These are phyloP conservation scores for Pythium volutum DNA, from an alignment of 352 stramenopile genomes.

Conservation along the genomic window DNA sequence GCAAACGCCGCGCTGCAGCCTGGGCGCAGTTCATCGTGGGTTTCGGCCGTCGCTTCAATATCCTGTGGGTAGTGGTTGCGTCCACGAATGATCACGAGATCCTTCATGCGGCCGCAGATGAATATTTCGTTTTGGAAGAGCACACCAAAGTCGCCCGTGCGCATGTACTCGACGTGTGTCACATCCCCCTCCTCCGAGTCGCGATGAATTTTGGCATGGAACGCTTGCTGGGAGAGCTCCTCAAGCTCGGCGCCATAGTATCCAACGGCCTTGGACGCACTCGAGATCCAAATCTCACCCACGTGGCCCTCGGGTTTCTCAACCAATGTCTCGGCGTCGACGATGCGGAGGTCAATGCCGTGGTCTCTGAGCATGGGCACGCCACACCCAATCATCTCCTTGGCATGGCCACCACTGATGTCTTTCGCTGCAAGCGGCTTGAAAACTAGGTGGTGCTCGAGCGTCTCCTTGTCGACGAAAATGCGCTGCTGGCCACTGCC, in stretches of 20 bases:
- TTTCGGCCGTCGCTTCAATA: constrained; percentile 93
- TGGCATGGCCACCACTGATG: constrained; percentile 19
- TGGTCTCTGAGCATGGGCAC: constrained; percentile 78
- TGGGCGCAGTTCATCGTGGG: constrained; percentile 76
- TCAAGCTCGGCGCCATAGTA: constrained; percentile 89
- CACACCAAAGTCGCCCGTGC: constrained; percentile 98
- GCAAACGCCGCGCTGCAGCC: constrained; percentile 96
- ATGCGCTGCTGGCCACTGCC: constrained; percentile 89
- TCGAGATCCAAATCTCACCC: constrained; percentile 88
- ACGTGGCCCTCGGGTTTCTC: constrained; percentile 58
- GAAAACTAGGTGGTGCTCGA: constrained; percentile 84
- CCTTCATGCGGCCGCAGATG: constrained; percentile 98
- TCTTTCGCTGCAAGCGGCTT: constrained; percentile 22
- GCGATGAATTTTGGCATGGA: constrained; percentile 77
- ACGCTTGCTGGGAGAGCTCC: constrained; percentile 82
- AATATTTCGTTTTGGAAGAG: constrained; percentile 95
- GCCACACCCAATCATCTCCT: constrained; percentile 94
- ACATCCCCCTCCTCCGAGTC: constrained; percentile 15
- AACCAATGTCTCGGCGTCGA: constrained; percentile 72
- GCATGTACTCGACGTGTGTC: constrained; percentile 63
- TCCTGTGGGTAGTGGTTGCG: constrained; percentile 99
- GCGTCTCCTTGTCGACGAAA: constrained; percentile 84
- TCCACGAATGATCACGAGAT: constrained; percentile 99
- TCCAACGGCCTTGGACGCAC: constrained; percentile 89
- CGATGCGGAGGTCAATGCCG: constrained; percentile 93